Percentiles rank a stretch among this genome's conserved stretches.
phyloP scores from a whole-genome alignment of 164 flowering plant genomes.

The Hamamelis virginiana region DNA sequence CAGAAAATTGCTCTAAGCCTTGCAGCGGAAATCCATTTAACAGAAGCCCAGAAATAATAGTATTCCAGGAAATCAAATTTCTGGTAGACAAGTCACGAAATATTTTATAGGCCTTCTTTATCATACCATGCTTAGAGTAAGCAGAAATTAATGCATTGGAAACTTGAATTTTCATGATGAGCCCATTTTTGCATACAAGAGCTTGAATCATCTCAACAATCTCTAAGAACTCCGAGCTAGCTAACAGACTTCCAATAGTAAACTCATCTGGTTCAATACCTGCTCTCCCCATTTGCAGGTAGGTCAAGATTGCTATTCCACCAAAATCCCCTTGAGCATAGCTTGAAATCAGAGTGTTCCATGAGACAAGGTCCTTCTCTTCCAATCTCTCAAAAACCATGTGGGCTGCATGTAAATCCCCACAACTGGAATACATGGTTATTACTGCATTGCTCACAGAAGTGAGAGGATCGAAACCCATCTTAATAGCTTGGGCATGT shows the following conservation, averaged over 20 bases:
- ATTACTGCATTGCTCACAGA: conserved; percentile 69
- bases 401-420: conserved; percentile 35
- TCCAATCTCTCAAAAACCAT: conserved; percentile 36
- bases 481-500: conserved; percentile 51
- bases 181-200: conserved; percentile 41
- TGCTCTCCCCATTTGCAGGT: conserved; percentile 48
- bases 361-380: conserved; percentile 51
- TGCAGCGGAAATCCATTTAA: conserved; percentile 40
- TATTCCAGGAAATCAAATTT: conserved; percentile 78
- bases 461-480: conserved; percentile 44
- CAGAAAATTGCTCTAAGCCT: conserved; percentile 46
- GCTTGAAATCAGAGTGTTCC: conserved; percentile 61
- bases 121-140: conserved; percentile 40
- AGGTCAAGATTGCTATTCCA: conserved; percentile 38
- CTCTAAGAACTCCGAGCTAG: conserved; percentile 36
- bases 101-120: conserved; percentile 40
- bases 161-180: conserved; percentile 44
- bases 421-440: conserved; percentile 45
- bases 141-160: conserved; percentile 67
- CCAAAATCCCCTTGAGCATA: conserved; percentile 39
- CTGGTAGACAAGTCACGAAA: conserved; percentile 37
- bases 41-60: conserved; percentile 57
- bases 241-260: conserved; percentile 63
- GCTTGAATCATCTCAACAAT: conserved; percentile 53
- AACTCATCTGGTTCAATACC: conserved; percentile 63